Base-by-base conservation (phyloP, 2,329 filamentous ascomycete species). In the Acrocalymma vagum region DNA sequence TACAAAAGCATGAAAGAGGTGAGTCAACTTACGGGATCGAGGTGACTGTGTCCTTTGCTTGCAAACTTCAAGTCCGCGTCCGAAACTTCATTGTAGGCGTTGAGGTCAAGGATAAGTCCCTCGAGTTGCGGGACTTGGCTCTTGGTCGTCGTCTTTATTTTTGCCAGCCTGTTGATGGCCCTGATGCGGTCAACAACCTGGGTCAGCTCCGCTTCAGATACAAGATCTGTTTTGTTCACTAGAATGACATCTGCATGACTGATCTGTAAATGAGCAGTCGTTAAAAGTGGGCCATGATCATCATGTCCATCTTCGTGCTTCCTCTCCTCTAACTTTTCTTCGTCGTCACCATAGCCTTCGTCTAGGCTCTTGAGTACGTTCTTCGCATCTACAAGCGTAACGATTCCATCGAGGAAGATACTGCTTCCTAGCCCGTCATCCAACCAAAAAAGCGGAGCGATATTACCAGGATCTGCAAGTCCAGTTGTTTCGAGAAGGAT, bases 401-500 rank as follows among this genome's bases (percentile, higher is more conserved):
- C 92, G 41, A 99, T 96, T 2, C 94, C 94, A 63, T 99, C 94
- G 0, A 99, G 82, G 69, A 95, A 99, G 59, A 99, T 96, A 24
- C 87, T 92, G 69, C 92, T 96, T 6, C 91, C 93, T 3, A 99
- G 80, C 0, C 92, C 94, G 53, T 97, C 93, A 59, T 99, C 94
- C 17, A 99, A 86, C 94, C 94, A 99, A 74, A 99, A 99, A 10
- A 97, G 75, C 1, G 94, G 94, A 0, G 94, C 94, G 35, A 99
- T 84, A 60, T 97, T 97, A 1, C 94, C 94, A 0, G 94, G 94
- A 63, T 99, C 93, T 4, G 94, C 94, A 5, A 99, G 80, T 0
- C 94, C 94, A 0, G 94, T 97, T 0, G 94, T 99, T 70, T 99
- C 94, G 1, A 99, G 84, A 3, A 99, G 81, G 53, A 99, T 97